phyloP scores from a whole-genome alignment of 768 basidiomycete species.

The Macrolepiota albuminosa region DNA sequence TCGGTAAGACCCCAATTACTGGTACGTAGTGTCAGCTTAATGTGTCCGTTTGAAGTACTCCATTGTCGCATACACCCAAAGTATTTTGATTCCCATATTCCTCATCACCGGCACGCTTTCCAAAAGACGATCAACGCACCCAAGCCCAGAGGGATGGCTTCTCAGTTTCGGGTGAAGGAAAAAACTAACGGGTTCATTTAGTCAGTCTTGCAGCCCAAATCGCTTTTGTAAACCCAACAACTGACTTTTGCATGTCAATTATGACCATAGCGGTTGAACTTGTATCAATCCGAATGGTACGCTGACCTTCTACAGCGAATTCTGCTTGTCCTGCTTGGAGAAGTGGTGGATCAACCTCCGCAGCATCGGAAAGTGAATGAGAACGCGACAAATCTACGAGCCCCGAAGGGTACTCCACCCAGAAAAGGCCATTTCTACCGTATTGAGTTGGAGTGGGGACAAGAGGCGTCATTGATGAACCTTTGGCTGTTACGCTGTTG shows the following conservation, averaged over 20 bases:
- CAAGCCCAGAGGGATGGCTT: conserved; percentile 49
- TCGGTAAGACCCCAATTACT: conserved; percentile 75
- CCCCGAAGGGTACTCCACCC: conserved; percentile 67
- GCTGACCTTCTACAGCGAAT: conserved; percentile 47
- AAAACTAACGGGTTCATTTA: conserved; percentile 33
- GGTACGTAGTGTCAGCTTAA: not conserved
- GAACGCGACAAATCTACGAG: conserved; percentile 57
- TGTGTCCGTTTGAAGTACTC: not conserved
- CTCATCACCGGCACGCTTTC: conserved; percentile 44
- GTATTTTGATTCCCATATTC: conserved; percentile 36
- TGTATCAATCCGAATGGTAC: conserved; percentile 46
- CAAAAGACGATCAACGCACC: conserved; percentile 52
- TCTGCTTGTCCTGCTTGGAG: conserved; percentile 41
- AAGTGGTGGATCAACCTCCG: conserved; percentile 22
- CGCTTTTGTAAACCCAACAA: not conserved
- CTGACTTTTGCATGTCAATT: conserved; percentile 73
- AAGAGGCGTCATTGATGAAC: conserved; percentile 34
- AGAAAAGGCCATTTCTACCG: conserved; percentile 51
- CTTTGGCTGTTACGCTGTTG: conserved; percentile 38
- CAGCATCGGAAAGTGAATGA: conserved; percentile 28
- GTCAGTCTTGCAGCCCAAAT: not conserved
- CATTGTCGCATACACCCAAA: conserved; percentile 51
- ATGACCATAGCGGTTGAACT: conserved; percentile 52
- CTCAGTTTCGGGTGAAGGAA: conserved; percentile 61
- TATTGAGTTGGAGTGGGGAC: conserved; percentile 45